Evolutionary conservation across 148 eudicot species (phyloP), one percentile per base, ranked within the genome.

Genomic region (Rhododendron simsii): DNA sequence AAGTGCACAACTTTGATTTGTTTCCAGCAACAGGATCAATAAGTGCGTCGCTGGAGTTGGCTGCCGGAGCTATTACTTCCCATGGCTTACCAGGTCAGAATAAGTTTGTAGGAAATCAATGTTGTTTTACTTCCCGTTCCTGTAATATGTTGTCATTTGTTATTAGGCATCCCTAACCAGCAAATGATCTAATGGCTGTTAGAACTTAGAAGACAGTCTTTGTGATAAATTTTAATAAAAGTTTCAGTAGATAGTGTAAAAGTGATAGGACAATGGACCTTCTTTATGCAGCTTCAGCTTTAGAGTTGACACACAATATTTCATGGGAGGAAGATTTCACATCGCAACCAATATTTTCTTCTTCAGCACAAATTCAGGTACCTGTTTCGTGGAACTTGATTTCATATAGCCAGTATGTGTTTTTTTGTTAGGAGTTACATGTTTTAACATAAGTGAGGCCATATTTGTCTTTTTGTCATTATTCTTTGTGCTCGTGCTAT

Each of bases 281-380:
- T 14, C 37, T 51, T 76, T 85, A 21, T 85, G 82, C 67, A 80
- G 86, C 87, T 86, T 81, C 89, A 82, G 91, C 71, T 84, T 33
- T 83, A 37, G 90, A 86, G 71, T 57, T 87, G 67, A 67, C 85
- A 71, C 77, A 74, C 45, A 77, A 85, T 83, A 65, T 77, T 59
- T 73, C 51, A 47, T 63, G 20, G 2, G 45, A 65, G 81, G 91
- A 87, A 69, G 71, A 44, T 82, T 39, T 77, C 45, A 20, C 79
- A 12, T 80, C 86, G 23, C 50, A 81, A 73, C 84, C 86, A 59
- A 69, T 74, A 81, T 28, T 75, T 33, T 55, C 39, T 75, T 73
- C 81, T 78, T 74, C 81, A 47, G 86, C 57, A 20, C 86, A 85
- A 39, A 69, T 50, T 87, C 81, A 89, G 92, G 92, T 91, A 89